Base-by-base conservation (phyloP, 352 stramenopile species). In the Pythium dissimile region DNA sequence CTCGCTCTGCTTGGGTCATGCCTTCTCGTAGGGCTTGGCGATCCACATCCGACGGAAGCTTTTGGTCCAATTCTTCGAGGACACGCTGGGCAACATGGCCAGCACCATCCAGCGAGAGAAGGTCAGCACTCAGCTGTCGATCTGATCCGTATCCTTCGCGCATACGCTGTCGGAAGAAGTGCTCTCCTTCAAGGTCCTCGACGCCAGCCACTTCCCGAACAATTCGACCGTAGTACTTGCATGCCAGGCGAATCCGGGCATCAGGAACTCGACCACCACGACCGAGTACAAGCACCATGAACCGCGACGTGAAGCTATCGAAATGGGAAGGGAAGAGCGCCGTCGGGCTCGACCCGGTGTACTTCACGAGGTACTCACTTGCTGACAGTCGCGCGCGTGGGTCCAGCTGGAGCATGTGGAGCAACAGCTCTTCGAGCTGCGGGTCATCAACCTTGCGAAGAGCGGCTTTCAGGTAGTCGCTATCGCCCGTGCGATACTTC, bases 381-480 rank as follows among this genome's bases (percentile, higher is more conserved):
- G 92, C 88, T 8, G 84, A 94, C 15, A 95, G 67, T 7, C 95
- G 83, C 34, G 92, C 73, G 12, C 70, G 75, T 20, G 94, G 91
- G 63, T 98, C 86, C 15, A 98, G 62, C 56, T 95, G 89, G 10
- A 98, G 66, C 95, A 98, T 98, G 54, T 98, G 90, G 37, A 93
- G 73, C 56, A 97, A 85, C 35, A 97, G 67, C 18, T 96, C 90
- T 62, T 97, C 79, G 28, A 98, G 70, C 21, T 84, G 67, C 12
- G 82, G 83, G 54, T 94, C 90, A 46, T 96, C 88, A 28, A 98
- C 91, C 61, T 98, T 98, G 34, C 92, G 92, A 15, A 98, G 68
- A 37, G 88, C 89, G 35, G 88, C 74, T 26, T 80, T 70, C 46
- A 98, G 52, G 20, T 82, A 56, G 4, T 88, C 87, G 7, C 72